Conservation (phyloP, 176 grass and related monocot species). For the Triticum turgidum region DNA sequence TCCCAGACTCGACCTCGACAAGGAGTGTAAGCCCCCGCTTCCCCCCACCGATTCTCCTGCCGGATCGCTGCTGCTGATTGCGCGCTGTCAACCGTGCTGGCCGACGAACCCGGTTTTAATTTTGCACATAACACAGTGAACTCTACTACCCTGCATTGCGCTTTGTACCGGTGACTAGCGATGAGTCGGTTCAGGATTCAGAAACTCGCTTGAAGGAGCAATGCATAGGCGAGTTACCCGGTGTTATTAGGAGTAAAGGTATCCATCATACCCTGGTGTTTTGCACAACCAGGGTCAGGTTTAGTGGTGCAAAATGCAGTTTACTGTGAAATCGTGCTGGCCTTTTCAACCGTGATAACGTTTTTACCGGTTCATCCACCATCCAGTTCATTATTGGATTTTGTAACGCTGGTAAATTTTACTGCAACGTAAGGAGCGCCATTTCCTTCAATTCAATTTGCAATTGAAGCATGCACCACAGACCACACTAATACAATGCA, state of each 20-base stretch:
- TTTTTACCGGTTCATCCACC: not conserved
- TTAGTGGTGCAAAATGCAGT: too few species aligned
- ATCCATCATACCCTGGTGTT: too few species aligned
- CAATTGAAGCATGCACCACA: too few species aligned
- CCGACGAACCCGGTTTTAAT: too few species aligned
- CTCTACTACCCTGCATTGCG: not conserved
- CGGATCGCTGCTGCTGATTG: not conserved
- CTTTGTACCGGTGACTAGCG: not conserved
- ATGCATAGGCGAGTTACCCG: not conserved
- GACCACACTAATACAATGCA: not conserved
- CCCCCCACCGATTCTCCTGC: not conserved
- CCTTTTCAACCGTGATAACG: not conserved
- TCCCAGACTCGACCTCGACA: not conserved
- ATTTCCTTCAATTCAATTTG: too few species aligned
- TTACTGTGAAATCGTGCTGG: not conserved
- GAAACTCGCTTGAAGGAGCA: not conserved
- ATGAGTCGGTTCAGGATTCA: not conserved
- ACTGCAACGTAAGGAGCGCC: not conserved
- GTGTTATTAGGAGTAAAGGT: too few species aligned
- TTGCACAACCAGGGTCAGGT: not conserved
- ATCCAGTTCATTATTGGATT: not conserved
- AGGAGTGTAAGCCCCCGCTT: not conserved
- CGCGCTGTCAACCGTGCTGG: too few species aligned
- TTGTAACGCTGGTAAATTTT: not conserved
- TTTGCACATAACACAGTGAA: not conserved